Conservation (phyloP, 2,329 filamentous ascomycete species). For the Septoria petroselini region DNA sequence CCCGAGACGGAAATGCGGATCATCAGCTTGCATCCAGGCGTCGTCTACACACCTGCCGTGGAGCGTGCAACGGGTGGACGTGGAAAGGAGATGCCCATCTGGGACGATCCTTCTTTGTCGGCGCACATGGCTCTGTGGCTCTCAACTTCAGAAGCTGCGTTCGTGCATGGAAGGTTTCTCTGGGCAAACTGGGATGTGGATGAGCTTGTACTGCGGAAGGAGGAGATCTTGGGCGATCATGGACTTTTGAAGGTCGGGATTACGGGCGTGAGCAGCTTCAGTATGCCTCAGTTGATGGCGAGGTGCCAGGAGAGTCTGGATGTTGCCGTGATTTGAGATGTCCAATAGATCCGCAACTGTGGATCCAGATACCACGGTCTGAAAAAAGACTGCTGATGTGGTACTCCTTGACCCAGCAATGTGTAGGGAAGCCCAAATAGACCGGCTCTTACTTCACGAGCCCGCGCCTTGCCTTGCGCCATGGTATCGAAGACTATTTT, state of each 20-base stretch:
- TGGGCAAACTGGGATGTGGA: conserved; percentile 19
- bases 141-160: conserved; percentile 5
- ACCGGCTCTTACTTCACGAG: too few species aligned
- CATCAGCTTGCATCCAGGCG: conserved; percentile 13
- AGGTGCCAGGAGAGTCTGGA: neutral
- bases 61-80: conserved; percentile 2
- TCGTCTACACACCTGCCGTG: conserved; percentile 5
- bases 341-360: too few species aligned
- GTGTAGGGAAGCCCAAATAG: too few species aligned
- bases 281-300: conserved; percentile 4
- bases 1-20: conserved; percentile 9
- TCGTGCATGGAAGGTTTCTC: conserved; percentile 14
- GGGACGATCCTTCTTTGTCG: conserved; percentile 1
- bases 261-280: conserved; percentile 5
- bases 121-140: conserved; percentile 16
- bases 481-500: too few species aligned
- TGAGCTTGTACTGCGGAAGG: conserved; percentile 11
- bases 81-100: conserved; percentile 1
- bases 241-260: conserved; percentile 13
- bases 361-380: too few species aligned
- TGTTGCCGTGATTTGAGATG: too few species aligned
- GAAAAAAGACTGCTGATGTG: too few species aligned
- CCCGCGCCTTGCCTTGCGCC: too few species aligned
- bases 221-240: conserved; percentile 8
- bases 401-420: too few species aligned